Percentiles rank a stretch among this genome's conserved stretches.
phyloP scores from a whole-genome alignment of 352 stramenopile genomes.

The Lagenidium giganteum region DNA sequence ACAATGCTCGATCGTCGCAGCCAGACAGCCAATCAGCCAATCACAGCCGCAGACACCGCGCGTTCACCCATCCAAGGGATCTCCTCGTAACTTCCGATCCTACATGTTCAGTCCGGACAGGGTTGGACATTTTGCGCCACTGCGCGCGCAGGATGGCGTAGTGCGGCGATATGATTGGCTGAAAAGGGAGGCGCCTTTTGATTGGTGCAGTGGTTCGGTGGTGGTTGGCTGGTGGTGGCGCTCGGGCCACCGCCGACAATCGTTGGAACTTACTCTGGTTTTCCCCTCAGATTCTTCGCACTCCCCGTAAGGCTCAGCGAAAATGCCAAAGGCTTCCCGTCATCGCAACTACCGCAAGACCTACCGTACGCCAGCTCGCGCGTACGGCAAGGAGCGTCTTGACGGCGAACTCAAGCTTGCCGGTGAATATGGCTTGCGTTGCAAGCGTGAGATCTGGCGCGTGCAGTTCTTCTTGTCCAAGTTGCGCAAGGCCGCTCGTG shows the following conservation, averaged over 20 bases:
- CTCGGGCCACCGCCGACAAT: neutral
- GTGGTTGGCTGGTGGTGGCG: neutral
- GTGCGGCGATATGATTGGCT: constrained; percentile 16
- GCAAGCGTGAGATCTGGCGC: constrained; percentile 99
- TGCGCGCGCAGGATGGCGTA: neutral
- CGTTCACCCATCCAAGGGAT: no score
- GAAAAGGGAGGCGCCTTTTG: constrained; percentile 2
- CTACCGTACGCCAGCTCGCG: constrained; percentile 97
- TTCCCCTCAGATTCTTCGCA: constrained; percentile 18
- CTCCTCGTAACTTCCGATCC: no score
- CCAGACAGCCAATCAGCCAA: constrained; percentile 33
- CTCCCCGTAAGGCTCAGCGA: constrained; percentile 62
- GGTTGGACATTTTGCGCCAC: neutral
- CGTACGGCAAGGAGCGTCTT: constrained; percentile 99
- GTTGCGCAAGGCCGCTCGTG: constrained; percentile 97
- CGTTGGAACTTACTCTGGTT: constrained; percentile 1
- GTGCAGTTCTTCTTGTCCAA: constrained; percentile 99
- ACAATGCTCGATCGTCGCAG: neutral
- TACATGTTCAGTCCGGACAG: no score
- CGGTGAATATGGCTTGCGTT: constrained; percentile 98
- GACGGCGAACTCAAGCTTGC: constrained; percentile 99
- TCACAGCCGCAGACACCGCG: no score
- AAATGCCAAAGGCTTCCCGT: constrained; percentile 85
- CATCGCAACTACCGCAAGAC: constrained; percentile 96
- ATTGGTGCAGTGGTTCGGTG: neutral